phyloP scores from a whole-genome alignment of 2,329 filamentous ascomycete genomes.

The Bipolaris victoriae region DNA sequence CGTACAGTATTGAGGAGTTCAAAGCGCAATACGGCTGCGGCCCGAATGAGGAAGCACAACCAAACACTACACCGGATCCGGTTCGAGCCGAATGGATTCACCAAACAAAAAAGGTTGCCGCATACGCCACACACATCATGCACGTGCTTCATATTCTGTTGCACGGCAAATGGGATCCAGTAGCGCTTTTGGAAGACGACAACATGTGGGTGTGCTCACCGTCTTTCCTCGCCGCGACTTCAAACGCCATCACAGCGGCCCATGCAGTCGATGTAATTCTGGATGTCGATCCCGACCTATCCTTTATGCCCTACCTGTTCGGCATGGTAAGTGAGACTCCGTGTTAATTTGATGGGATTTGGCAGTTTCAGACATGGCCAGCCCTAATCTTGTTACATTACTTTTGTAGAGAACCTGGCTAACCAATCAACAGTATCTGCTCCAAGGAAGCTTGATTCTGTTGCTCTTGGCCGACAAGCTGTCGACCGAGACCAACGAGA shows the following conservation, averaged over 20 bases:
- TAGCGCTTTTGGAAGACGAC: conserved; percentile 86
- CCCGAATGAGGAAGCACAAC: conserved; percentile 43
- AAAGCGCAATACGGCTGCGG: conserved; percentile 57
- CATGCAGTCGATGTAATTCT: conserved; percentile 86
- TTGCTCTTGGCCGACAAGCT: conserved; percentile 89
- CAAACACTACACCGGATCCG: conserved; percentile 45
- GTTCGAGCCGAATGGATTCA: conserved; percentile 73
- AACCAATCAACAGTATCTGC: conserved; percentile 63
- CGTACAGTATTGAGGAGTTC: conserved; percentile 74
- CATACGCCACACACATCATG: conserved; percentile 93
- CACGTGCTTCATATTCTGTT: conserved; percentile 89
- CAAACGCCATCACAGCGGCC: conserved; percentile 86
- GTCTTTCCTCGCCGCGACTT: conserved; percentile 83
- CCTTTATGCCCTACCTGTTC: conserved; percentile 97
- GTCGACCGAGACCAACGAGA: conserved; percentile 79
- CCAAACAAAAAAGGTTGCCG: conserved; percentile 83
- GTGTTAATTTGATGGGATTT: neutral
- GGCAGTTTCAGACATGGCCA: neutral
- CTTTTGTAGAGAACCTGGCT: conserved; percentile 2
- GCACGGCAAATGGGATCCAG: conserved; percentile 92
- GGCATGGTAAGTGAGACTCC: conserved; percentile 66
- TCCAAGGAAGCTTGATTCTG: conserved; percentile 87
- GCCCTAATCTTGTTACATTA: neutral
- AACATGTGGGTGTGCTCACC: conserved; percentile 93
- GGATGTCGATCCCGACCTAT: conserved; percentile 86